Conservation (phyloP, 345 rosid genomes). For the sweet orange (Citrus sinensis) region DNA sequence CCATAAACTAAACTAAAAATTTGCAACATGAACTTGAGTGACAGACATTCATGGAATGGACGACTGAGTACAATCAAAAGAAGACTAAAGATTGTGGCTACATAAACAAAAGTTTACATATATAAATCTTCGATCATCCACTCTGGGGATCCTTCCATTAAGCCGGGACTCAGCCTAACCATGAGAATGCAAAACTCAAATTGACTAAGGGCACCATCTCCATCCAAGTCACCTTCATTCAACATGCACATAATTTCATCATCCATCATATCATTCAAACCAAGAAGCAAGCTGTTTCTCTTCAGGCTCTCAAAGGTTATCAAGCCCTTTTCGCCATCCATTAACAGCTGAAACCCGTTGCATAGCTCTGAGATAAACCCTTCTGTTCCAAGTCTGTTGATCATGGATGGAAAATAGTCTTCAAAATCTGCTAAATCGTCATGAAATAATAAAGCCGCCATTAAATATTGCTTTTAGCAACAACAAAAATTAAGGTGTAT, state of each 20-base stretch:
- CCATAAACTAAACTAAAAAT: not conserved
- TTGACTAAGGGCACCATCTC: slow-evolving; percentile 64
- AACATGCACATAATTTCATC: slow-evolving; percentile 61
- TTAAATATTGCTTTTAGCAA: not conserved
- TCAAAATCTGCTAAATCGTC: slow-evolving; percentile 38
- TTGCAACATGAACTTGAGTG: not conserved
- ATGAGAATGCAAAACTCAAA: slow-evolving; percentile 67
- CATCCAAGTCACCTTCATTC: slow-evolving; percentile 62
- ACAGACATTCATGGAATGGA: not conserved
- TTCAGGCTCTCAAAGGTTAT: slow-evolving; percentile 70
- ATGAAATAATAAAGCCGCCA: slow-evolving; percentile 16
- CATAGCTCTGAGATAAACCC: slow-evolving; percentile 56
- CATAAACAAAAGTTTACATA: not conserved
- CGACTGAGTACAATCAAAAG: no score
- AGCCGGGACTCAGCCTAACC: slow-evolving; percentile 58
- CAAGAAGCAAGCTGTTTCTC: slow-evolving; percentile 49
- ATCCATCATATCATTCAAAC: slow-evolving; percentile 51
- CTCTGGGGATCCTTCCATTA: slow-evolving; percentile 38
- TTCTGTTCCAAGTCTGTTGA: slow-evolving; percentile 47
- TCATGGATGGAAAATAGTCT: slow-evolving; percentile 63
- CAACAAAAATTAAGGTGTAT: no score
- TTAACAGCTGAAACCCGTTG: slow-evolving; percentile 49
- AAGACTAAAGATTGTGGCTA: no score
- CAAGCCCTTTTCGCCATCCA: slow-evolving; percentile 61
- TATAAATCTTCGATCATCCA: slow-evolving; percentile 26